phyloP scores from a whole-genome alignment of 164 flowering plant species.

The Annona squamosa region DNA sequence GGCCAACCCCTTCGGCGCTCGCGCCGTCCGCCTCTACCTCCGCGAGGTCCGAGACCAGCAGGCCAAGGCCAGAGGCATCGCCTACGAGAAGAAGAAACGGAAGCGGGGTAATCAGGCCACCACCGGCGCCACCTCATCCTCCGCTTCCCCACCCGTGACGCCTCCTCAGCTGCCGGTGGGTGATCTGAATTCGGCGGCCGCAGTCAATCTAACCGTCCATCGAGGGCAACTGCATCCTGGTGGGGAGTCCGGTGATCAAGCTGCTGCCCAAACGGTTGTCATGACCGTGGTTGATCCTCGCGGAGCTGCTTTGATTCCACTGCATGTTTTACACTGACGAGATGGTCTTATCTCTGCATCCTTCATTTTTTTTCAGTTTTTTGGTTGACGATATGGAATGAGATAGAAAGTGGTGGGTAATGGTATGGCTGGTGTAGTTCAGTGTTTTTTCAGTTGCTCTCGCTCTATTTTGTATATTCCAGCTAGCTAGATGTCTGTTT shows the following conservation, averaged over 20 bases:
- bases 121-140: constrained; percentile 6
- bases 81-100: constrained; percentile 71
- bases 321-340: neutral
- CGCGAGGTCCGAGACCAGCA: constrained; percentile 60
- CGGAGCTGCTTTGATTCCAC: neutral
- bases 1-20: constrained; percentile 63
- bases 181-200: constrained; percentile 1
- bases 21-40: constrained; percentile 58
- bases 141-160: neutral
- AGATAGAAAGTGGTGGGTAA: neutral
- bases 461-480: neutral
- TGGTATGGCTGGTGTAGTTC: neutral
- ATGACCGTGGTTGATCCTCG: neutral
- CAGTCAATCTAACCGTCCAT: neutral
- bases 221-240: neutral
- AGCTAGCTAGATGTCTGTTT: no score
- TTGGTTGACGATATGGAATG: neutral
- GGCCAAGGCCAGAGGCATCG: constrained; percentile 61
- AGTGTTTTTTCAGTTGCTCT: neutral
- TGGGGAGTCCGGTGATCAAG: neutral
- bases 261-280: neutral
- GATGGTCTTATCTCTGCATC: no score
- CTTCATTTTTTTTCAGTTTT: neutral
- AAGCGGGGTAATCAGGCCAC: constrained; percentile 21
- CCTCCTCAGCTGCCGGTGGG: neutral